Percentiles rank a stretch among this genome's conserved stretches.
Conservation (phyloP, 129 eudicot species). For the Daucus carota region DNA sequence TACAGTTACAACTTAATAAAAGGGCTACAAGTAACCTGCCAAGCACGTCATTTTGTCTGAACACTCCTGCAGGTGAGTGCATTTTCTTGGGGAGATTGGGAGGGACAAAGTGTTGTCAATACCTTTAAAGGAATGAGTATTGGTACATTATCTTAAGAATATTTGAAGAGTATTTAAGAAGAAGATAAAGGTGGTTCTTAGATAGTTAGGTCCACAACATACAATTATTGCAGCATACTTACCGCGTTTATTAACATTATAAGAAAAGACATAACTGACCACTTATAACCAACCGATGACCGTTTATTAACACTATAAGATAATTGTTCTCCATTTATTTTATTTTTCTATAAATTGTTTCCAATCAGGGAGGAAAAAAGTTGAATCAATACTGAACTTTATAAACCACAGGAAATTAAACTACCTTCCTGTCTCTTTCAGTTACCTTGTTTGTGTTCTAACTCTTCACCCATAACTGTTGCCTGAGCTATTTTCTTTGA, state of each 20-base stretch:
- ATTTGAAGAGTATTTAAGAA: slow-evolving; percentile 30
- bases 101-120: slow-evolving; percentile 4
- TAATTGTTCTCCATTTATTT: too few relatives aligned
- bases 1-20: slow-evolving; percentile 38
- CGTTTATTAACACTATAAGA: too few relatives aligned
- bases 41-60: slow-evolving; percentile 28
- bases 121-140: slow-evolving; percentile 17
- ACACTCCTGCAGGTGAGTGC: slow-evolving; percentile 24
- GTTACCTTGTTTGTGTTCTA: not conserved
- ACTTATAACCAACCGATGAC: too few relatives aligned
- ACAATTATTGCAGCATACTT: too few relatives aligned
- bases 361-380: too few relatives aligned
- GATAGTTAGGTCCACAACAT: too few relatives aligned
- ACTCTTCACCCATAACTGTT: not conserved
- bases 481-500: not conserved
- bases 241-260: too few relatives aligned
- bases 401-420: not conserved
- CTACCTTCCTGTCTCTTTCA: not conserved
- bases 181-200: slow-evolving; percentile 19
- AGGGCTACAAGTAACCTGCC: slow-evolving; percentile 39
- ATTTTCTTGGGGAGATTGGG: slow-evolving; percentile 3
- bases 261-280: too few relatives aligned
- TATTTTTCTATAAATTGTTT: too few relatives aligned
- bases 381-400: not conserved
- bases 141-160: slow-evolving; percentile 23